Conservation (phyloP, 805 yeast species). For the Debaryomyces hansenii region DNA sequence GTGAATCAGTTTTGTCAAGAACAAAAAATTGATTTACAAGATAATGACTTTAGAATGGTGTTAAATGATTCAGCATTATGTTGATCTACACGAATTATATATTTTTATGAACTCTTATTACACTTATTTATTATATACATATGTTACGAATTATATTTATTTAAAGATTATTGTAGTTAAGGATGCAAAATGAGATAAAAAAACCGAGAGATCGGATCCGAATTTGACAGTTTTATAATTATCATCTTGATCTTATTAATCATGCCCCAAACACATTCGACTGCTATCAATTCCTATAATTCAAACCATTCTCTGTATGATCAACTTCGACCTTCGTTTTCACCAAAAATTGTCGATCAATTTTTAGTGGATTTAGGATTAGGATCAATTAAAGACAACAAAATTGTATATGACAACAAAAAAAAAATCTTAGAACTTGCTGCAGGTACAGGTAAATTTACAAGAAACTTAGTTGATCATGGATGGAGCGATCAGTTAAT, state of each 20-base stretch:
- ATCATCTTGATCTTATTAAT: background rate
- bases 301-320: constrained; percentile 54
- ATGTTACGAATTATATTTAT: no score
- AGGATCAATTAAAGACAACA: constrained; percentile 5
- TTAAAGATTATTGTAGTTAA: no score
- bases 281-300: constrained; percentile 51
- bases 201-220: no score
- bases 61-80: background rate
- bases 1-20: constrained; percentile 12
- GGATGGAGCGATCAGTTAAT: constrained; percentile 40
- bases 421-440: constrained; percentile 50
- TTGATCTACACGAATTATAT: constrained; percentile 3
- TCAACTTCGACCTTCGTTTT: constrained; percentile 51
- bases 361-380: constrained; percentile 41
- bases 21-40: background rate
- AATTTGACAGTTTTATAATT: no score
- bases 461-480: constrained; percentile 38
- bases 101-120: background rate
- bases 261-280: constrained; percentile 20
- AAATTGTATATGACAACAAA: constrained; percentile 13
- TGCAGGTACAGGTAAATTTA: constrained; percentile 67
- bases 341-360: constrained; percentile 39
- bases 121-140: background rate
- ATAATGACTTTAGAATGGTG: background rate
- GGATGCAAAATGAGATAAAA: no score